Percentiles rank a stretch among this genome's conserved stretches.
Conservation (phyloP, 306 rosid species). For the Fragaria vesca region DNA sequence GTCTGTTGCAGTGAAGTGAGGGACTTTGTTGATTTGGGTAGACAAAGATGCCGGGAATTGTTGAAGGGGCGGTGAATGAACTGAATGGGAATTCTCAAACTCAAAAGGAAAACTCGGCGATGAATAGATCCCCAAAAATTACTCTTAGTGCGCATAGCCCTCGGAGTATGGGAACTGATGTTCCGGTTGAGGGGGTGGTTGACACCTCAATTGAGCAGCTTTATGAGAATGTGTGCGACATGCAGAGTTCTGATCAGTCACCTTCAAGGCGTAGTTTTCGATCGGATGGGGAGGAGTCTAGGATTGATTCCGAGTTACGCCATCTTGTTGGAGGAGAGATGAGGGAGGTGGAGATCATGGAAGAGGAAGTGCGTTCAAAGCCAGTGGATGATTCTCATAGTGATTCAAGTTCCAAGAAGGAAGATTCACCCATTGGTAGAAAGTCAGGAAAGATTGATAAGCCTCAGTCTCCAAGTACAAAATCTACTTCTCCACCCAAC, state of each 20-base stretch:
- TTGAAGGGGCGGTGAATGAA: constrained; percentile 41
- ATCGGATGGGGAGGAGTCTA: constrained; percentile 90
- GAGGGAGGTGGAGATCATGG: constrained; percentile 95
- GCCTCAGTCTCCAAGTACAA: constrained; percentile 44
- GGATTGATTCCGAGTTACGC: constrained; percentile 84
- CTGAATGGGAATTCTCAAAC: constrained; percentile 32
- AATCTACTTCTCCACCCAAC: constrained; percentile 48
- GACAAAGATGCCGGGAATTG: constrained; percentile 65
- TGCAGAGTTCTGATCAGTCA: constrained; percentile 97
- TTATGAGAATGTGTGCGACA: constrained; percentile 93
- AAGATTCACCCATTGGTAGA: constrained; percentile 40
- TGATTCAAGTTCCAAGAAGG: constrained; percentile 50
- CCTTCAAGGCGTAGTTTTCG: constrained; percentile 73
- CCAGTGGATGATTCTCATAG: constrained; percentile 39
- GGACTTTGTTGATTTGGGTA: constrained; percentile 27
- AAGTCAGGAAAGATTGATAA: constrained; percentile 44
- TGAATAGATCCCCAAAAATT: constrained; percentile 34
- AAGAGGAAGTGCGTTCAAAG: constrained; percentile 65
- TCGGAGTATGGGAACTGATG: constrained; percentile 22
- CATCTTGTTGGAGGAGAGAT: constrained; percentile 92
- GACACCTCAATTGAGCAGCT: constrained; percentile 91
- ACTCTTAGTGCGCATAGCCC: constrained; percentile 43
- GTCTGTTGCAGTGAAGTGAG: constrained; percentile 34
- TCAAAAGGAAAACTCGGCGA: constrained; percentile 36
- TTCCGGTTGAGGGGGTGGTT: constrained; percentile 43